Conservation (phyloP, 1,284 basidiomycete species). For the Ustilago esculenta region DNA sequence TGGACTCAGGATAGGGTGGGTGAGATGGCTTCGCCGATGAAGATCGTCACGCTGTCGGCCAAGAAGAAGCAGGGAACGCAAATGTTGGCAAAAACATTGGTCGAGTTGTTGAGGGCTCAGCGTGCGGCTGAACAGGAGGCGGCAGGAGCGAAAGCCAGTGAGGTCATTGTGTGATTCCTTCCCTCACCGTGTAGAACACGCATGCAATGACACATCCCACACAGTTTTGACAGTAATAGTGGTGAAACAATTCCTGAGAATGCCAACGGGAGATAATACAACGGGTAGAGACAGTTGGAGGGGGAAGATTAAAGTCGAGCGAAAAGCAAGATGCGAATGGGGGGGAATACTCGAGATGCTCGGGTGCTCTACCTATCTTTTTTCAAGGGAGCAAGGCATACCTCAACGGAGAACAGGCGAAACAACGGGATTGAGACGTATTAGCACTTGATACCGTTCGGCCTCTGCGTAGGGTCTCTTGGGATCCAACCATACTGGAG, state of each 20-base stretch:
- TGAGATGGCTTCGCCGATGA: slow-evolving; percentile 7
- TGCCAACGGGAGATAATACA: not conserved
- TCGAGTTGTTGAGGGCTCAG: slow-evolving; percentile 25
- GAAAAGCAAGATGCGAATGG: too few species aligned
- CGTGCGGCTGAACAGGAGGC: slow-evolving; percentile 7
- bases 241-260: too few species aligned
- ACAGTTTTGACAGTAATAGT: too few species aligned
- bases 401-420: too few species aligned
- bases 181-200: too few species aligned
- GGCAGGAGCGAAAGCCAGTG: not conserved
- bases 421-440: too few species aligned
- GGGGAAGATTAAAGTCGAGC: not conserved
- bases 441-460: slow-evolving; percentile 34
- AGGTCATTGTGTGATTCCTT: too few species aligned
- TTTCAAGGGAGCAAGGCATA: slow-evolving; percentile 13
- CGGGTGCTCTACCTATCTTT: slow-evolving; percentile 7
- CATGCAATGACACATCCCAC: too few species aligned
- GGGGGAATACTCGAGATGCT: too few species aligned
- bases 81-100: slow-evolving; percentile 29
- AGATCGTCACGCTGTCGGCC: slow-evolving; percentile 32
- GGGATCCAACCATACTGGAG: slow-evolving; percentile 63
- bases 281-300: slow-evolving; percentile 19
- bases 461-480: slow-evolving; percentile 40
- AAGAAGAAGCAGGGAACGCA: slow-evolving; percentile 47
- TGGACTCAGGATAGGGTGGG: not conserved